Percentiles rank a stretch among this genome's conserved stretches.
phyloP scores from a whole-genome alignment of 208 protist genomes.

The Novymonas esmeraldas region DNA sequence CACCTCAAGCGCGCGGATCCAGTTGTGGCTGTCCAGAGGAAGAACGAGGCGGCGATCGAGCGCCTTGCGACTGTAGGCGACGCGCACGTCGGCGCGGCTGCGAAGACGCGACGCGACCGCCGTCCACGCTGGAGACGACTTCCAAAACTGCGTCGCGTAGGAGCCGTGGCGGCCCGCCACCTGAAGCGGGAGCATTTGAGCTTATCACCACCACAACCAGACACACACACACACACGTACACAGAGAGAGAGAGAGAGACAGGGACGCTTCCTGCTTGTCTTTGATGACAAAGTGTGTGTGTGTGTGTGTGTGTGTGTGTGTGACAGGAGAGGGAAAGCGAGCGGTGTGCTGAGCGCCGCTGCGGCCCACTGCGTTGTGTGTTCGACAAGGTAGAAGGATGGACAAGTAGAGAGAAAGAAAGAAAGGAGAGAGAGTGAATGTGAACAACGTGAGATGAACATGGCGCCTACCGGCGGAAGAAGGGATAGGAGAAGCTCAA shows the following conservation, averaged over 20 bases:
- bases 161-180: constrained; percentile 75
- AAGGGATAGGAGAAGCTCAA: no score
- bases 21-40: constrained; percentile 79
- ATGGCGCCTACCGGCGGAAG: no score
- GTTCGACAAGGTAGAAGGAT: constrained; percentile 6
- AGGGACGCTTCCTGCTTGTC: background rate
- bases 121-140: constrained; percentile 7
- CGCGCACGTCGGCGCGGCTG: constrained; percentile 46
- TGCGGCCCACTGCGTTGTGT: no score
- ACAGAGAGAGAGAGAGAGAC: background rate
- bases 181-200: constrained; percentile 21
- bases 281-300: background rate
- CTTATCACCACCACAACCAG: background rate
- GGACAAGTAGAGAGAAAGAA: constrained; percentile 17
- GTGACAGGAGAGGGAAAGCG: no score
- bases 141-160: constrained; percentile 84
- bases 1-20: constrained; percentile 83
- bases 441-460: no score
- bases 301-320: constrained; percentile 2
- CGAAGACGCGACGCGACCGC: constrained; percentile 23
- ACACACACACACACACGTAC: background rate
- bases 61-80: constrained; percentile 61
- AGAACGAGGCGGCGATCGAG: constrained; percentile 83
- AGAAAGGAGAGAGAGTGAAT: constrained; percentile 7
- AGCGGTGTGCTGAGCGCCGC: no score